Conservation (phyloP, 1,284 basidiomycete species). For the Porodaedalea pini region DNA sequence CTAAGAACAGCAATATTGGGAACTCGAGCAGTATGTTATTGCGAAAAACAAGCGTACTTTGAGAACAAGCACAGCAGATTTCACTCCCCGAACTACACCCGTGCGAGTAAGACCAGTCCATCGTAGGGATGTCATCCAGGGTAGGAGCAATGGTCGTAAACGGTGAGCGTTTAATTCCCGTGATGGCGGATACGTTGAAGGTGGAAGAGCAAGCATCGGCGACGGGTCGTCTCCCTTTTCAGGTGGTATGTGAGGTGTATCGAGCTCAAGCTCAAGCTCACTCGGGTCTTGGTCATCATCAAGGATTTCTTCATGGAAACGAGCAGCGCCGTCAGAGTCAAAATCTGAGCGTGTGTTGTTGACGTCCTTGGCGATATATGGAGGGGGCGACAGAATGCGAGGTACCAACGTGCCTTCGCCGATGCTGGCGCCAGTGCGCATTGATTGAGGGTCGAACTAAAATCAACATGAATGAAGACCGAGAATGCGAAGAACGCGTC, state of each 20-base stretch:
- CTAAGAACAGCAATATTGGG: neutral
- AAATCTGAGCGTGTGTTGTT: neutral
- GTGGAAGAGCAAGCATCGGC: conserved; percentile 1
- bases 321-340: neutral
- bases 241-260: neutral
- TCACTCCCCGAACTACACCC: neutral
- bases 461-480: neutral
- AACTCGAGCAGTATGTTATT: neutral
- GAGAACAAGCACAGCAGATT: conserved; percentile 9
- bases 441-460: conserved; percentile 26
- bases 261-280: neutral
- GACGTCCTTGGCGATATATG: neutral
- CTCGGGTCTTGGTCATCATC: neutral
- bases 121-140: neutral
- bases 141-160: neutral
- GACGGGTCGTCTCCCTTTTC: neutral
- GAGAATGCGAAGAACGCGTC: neutral
- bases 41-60: conserved; percentile 8
- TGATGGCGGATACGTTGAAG: neutral
- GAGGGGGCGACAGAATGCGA: conserved; percentile 5
- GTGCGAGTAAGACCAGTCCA: neutral
- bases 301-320: neutral
- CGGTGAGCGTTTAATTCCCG: neutral
- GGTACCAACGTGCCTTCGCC: conserved; percentile 15
- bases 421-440: neutral